Evolutionary conservation across 169 alveolate species (phyloP).

Genomic region (Fabrea salina): DNA sequence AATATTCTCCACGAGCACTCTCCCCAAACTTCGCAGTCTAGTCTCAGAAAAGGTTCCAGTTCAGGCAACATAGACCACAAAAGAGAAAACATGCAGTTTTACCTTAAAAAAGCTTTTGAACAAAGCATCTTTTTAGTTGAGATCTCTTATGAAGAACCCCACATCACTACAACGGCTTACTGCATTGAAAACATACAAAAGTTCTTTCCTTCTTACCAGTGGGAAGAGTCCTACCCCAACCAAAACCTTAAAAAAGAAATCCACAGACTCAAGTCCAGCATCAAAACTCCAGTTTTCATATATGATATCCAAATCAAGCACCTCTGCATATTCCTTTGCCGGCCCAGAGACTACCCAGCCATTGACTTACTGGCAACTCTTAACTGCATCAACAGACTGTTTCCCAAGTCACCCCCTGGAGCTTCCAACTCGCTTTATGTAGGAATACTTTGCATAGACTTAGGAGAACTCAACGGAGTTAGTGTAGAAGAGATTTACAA

Average conservation of each 20-base stretch:
- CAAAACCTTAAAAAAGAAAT: neutral
- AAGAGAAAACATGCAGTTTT: neutral
- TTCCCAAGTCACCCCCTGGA: neutral
- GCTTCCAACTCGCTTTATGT: neutral
- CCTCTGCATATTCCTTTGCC: neutral
- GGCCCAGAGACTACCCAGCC: neutral
- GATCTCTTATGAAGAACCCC: neutral
- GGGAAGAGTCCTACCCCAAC: neutral
- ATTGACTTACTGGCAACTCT: neutral
- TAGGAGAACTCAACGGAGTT: neutral
- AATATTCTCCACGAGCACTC: neutral
- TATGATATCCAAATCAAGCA: neutral
- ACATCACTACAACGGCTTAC: slow-evolving; percentile 11
- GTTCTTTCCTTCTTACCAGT: neutral
- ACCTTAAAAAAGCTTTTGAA: neutral
- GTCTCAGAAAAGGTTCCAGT: neutral
- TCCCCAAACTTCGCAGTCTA: neutral
- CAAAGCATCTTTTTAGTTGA: neutral
- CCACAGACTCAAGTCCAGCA: neutral
- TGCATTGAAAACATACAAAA: slow-evolving; percentile 2
- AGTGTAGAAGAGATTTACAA: neutral
- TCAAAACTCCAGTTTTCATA: neutral
- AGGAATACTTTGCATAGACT: neutral
- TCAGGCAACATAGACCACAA: neutral
- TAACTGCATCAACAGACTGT: neutral